Evolutionary conservation across 306 rosid genomes (phyloP).

Genomic region (Abrus precatorius): DNA sequence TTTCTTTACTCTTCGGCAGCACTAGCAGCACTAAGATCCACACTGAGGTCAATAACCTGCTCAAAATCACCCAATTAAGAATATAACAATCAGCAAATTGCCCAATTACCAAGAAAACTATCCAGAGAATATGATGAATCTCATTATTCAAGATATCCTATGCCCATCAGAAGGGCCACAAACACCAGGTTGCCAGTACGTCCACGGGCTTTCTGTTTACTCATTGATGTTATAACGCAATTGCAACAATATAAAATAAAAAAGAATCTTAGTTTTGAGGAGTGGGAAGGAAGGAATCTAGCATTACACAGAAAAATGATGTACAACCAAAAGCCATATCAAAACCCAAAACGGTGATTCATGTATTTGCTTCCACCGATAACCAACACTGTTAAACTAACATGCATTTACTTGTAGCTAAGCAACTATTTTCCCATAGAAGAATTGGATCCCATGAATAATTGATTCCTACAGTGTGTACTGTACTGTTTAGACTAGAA

Average conservation of each 20-base stretch:
- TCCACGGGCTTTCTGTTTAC: background rate
- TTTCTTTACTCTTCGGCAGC: constrained; percentile 88
- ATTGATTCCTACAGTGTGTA: background rate
- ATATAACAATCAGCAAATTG: constrained; percentile 6
- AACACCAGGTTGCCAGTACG: background rate
- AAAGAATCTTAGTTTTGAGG: constrained; percentile 2
- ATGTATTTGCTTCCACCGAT: constrained; percentile 5
- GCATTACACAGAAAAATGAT: background rate
- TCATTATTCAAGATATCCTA: background rate
- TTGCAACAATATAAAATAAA: constrained; percentile 10
- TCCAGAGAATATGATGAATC: constrained; percentile 21
- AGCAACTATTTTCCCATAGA: background rate
- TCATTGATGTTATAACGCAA: background rate
- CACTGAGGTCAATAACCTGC: constrained; percentile 88
- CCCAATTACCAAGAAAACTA: constrained; percentile 38
- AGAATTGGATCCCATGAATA: background rate
- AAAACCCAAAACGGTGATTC: background rate
- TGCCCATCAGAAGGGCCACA: background rate
- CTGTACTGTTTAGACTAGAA: background rate
- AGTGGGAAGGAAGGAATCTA: constrained; percentile 10
- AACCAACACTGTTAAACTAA: constrained; percentile 8
- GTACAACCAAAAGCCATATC: background rate
- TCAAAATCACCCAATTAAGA: constrained; percentile 39
- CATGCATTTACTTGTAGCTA: constrained; percentile 14
- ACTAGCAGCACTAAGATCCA: constrained; percentile 97